These are phyloP conservation scores for Pugionium dolabratum DNA, from an alignment of 345 rosid genomes.

Conservation along the genomic window DNA sequence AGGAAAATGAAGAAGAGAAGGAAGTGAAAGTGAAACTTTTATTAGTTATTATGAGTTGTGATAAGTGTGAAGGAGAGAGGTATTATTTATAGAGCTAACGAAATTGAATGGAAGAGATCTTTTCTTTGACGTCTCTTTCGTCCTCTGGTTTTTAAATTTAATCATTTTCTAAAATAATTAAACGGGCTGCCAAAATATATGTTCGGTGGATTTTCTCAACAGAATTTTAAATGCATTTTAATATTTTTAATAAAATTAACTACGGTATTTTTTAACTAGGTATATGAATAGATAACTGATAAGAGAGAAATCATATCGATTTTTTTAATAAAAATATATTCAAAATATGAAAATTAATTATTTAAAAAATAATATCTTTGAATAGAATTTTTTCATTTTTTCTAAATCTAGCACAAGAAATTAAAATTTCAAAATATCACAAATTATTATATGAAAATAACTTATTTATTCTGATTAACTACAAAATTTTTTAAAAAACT, in stretches of 20 bases:
- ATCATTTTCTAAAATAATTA: neutral
- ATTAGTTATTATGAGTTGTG: conserved; percentile 23
- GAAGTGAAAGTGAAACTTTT: conserved; percentile 27
- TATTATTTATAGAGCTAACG: conserved; percentile 34
- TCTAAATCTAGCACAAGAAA: too few relatives aligned
- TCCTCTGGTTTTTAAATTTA: conserved; percentile 3
- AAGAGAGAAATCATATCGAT: neutral
- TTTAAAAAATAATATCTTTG: too few relatives aligned
- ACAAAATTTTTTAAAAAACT: too few relatives aligned
- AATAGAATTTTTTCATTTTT: too few relatives aligned
- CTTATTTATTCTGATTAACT: too few relatives aligned
- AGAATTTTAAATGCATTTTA: conserved; percentile 6
- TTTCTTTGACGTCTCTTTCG: conserved; percentile 41
- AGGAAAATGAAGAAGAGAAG: conserved; percentile 25
- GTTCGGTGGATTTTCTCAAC: conserved; percentile 38
- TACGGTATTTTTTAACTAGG: neutral
- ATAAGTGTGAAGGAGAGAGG: conserved; percentile 35
- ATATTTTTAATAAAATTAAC: neutral
- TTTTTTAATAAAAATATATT: too few relatives aligned
- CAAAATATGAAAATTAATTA: neutral
- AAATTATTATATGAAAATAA: too few relatives aligned
- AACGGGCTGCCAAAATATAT: conserved; percentile 15
- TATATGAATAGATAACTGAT: neutral
- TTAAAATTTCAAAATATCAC: too few relatives aligned
- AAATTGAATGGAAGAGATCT: conserved; percentile 30